Evolutionary conservation across 495 filamentous ascomycete species (phyloP), one percentile per base, ranked within the genome.

Genomic region (Annulohypoxylon nitens): DNA sequence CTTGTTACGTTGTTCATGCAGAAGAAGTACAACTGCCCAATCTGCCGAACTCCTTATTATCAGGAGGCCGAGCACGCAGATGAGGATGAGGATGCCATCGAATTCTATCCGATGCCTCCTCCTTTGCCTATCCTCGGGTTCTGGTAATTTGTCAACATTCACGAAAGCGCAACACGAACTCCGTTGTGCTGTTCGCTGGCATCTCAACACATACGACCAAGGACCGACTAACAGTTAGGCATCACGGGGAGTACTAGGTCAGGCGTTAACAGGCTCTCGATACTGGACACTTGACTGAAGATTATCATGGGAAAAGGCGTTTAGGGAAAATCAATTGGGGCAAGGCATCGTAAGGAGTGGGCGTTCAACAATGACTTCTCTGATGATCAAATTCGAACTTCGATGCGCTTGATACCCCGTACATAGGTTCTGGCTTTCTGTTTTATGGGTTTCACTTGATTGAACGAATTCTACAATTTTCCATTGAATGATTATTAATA

Each of bases 1-100:
- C 67, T 79, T 34, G 66, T 64, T 8, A 71, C 65, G 0, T 79
- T 73, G 77, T 76, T 75, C 16, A 34, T 75, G 4, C 41, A 41
- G 26, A 59, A 63, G 20, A 57, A 73, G n/a, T 66, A 70, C 25
- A 25, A 61, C 0, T 79, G 77, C 45, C 77, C 77, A 0, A 59
- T 79, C 3, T 79, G 77, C 25, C 47, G 77, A 9, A 37, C 20
- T 1, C 30, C 34, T 4, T 78, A 73, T 37, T 77, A 71, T 26
- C 60, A 68, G 25, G 47, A n/a, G 33, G n/a, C 36, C 12, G 16
- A 33, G 0, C 60, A 68, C 25, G 47, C n/a, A 33, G n/a, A 30
- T n/a, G 16, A 33, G 0, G 53, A 67, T 14, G 12, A 10, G n/a
- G 41, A 20, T 6, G 1, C 12, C 9, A 25, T 59, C 3, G 68